phyloP scores from a whole-genome alignment of 2,329 filamentous ascomycete species.

The Scorias spongiosa region DNA sequence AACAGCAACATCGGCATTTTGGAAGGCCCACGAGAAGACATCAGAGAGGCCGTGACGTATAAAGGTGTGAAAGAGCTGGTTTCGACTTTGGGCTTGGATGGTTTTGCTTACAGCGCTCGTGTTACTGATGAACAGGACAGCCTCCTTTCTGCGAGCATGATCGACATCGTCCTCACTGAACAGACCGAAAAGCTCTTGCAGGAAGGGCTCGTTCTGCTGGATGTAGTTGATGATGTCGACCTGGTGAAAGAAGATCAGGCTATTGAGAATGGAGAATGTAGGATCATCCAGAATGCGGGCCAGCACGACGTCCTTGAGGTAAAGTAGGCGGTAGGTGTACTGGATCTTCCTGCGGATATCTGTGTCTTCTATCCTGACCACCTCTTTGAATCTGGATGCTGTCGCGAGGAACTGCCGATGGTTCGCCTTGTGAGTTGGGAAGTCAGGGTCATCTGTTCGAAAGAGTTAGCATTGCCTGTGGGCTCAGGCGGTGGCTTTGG shows the following conservation, averaged over 20 bases:
- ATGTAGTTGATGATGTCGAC: slow-evolving; percentile 94
- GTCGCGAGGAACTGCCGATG: slow-evolving; percentile 86
- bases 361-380: slow-evolving; percentile 77
- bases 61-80: slow-evolving; percentile 78
- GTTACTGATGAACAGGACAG: slow-evolving; percentile 90
- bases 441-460: slow-evolving; percentile 69
- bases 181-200: slow-evolving; percentile 76
- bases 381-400: slow-evolving; percentile 85
- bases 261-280: slow-evolving; percentile 94
- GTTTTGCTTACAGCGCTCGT: slow-evolving; percentile 92
- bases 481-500: not conserved
- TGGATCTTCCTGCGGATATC: slow-evolving; percentile 80
- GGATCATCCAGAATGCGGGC: slow-evolving; percentile 93
- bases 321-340: slow-evolving; percentile 87
- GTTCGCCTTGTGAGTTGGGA: slow-evolving; percentile 93
- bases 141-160: slow-evolving; percentile 67
- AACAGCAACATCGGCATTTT: slow-evolving; percentile 68
- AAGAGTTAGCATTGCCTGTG: slow-evolving; percentile 16
- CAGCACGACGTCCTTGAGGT: slow-evolving; percentile 95
- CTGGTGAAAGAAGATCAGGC: slow-evolving; percentile 96
- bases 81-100: slow-evolving; percentile 67
- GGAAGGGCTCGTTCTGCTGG: slow-evolving; percentile 63
- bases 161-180: slow-evolving; percentile 53
- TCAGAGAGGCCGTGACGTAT: slow-evolving; percentile 72
- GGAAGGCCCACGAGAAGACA: slow-evolving; percentile 83